Evolutionary conservation across 2,329 filamentous ascomycete species (phyloP), one percentile per base, ranked within the genome.

Genomic region (Fusarium buharicum): DNA sequence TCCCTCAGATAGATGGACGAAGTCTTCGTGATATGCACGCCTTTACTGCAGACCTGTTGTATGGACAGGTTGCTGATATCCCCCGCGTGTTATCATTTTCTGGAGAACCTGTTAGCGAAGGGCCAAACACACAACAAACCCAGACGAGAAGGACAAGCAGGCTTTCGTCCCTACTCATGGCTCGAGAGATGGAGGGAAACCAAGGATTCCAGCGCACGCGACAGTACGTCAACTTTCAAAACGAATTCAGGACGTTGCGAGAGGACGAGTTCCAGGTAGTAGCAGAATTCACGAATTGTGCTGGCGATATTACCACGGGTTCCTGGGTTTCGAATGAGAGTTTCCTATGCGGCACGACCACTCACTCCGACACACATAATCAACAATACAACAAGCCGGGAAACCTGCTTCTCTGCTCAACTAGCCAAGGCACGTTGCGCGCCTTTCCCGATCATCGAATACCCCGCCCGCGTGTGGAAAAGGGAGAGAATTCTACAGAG

Each of bases 331-430:
- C 82, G 0, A 68, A 82, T 17, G 70, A 78, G n/a, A 75, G 76
- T 14, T 85, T 88, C 47, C 69, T 89, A n/a, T 87, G 85, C 60
- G 86, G 86, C 30, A 85, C 86, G 0, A 86, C 85, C 0, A 82
- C 83, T 1, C 86, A 89, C 72, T 88, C 85, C 1, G 86, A 89
- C 64, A 74, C 78, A 0, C 83, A 86, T 37, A 89, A 88, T 54
- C 85, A 88, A 67, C 86, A 88, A 59, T 89, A 89, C 68, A 89
- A 89, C 64, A 87, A 85, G 63, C 81, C 84, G 0, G 86, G 86
- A 1, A 89, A 89, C 64, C 72, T 89, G 10, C 74, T 86, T 1
- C 72, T 89, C 1, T 86, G 84, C 7, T 86, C 84, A 0, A 75
- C 78, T 1, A 64, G 56, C 1, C 66, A 70, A 1, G 78, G 81